Evolutionary conservation across 345 rosid species (phyloP).

Genomic region (Lepidium aucheri): DNA sequence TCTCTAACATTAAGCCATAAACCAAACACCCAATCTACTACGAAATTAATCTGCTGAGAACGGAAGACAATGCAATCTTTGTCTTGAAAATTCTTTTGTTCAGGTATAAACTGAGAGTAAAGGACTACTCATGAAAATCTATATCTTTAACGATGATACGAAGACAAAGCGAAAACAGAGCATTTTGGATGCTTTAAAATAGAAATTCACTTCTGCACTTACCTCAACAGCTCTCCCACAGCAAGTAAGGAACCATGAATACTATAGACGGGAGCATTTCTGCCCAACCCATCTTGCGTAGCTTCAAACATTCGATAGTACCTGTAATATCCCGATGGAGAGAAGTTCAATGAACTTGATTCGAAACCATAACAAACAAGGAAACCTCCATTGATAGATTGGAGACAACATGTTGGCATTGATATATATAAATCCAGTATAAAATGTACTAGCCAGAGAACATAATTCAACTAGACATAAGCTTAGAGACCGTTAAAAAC

Average conservation of each 20-base stretch:
- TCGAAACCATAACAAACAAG: conserved; percentile 5
- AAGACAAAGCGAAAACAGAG: not conserved
- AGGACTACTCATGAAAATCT: not conserved
- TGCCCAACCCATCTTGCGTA: conserved; percentile 95
- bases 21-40: conserved; percentile 1
- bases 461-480: not conserved
- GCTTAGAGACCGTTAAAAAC: not conserved
- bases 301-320: conserved; percentile 99
- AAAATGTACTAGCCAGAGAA: not conserved
- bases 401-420: not conserved
- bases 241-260: conserved; percentile 99
- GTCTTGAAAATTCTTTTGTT: conserved; percentile 4
- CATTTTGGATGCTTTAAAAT: conserved; percentile 4
- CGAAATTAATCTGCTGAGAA: not conserved
- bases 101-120: not conserved
- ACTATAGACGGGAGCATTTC: conserved; percentile 91
- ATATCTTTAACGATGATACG: not conserved
- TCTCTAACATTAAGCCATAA: conserved; percentile 16
- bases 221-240: conserved; percentile 98
- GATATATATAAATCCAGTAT: not conserved
- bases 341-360: not conserved
- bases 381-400: not conserved
- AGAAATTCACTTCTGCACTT: conserved; percentile 8
- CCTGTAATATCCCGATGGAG: conserved; percentile 42
- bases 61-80: not conserved